Evolutionary conservation across 1,284 basidiomycete genomes (phyloP), one percentile per base, ranked within the genome.

Genomic region (Psilocybe mexicana): DNA sequence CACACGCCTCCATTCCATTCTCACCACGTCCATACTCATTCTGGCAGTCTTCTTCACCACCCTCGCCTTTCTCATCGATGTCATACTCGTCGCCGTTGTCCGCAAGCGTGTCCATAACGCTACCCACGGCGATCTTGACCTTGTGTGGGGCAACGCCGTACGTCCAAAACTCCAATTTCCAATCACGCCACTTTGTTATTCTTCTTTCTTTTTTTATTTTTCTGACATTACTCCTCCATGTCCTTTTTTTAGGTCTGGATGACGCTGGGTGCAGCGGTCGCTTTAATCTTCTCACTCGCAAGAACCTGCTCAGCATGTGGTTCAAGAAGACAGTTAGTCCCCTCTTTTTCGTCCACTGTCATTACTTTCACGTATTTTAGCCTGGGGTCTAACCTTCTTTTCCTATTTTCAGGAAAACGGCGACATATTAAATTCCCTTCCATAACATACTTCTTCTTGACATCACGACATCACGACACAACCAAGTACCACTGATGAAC

Each of bases 31-130:
- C 49, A 54, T 73, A 49, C 69, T 70, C 26, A 51, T 72, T 52
- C 52, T 78, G 23, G 75, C 83, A 7, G 74, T 79, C 42, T 52
- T 81, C 40, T 64, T 82, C 52, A 75, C 81, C 35, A 82, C 81
- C 26, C 69, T 81, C 58, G 74, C 77, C 56, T 83, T 85, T 70
- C 70, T 84, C 59, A 72, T 86, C 64, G 83, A 85, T 68, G 72
- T 83, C 59, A 78, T 80, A 60, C 70, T 83, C 54, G 77, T 81
- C 62, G 77, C 77, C 18, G 66, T 79, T 53, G 73, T 79, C 30
- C 76, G 76, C 54, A 67, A 74, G 60, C 74, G 71, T 55, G 70
- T 84, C 48, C 69, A 72, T 50, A 69, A 79, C 57, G 72, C 73
- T 33, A 74, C 78, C 10, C 71, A 78, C 58, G 78, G 74, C 50